Conservation (phyloP, 2,329 filamentous ascomycete species). For the Penicillium rolfsii region DNA sequence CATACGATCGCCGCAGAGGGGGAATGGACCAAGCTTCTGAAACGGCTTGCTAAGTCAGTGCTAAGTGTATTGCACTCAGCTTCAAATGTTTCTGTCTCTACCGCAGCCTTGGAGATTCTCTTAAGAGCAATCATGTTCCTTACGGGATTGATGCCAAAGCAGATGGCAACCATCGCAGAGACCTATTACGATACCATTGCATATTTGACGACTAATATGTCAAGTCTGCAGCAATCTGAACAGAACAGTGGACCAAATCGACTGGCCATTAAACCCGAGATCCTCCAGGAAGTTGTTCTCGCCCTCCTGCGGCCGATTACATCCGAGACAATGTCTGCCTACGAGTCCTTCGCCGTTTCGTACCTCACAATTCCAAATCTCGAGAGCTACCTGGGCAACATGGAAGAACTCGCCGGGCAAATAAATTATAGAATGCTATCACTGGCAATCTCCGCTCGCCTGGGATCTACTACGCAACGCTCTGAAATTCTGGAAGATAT, state of each 20-base stretch:
- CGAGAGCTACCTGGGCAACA: conserved; percentile 39
- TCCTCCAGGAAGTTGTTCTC: conserved; percentile 41
- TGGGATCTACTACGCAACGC: conserved; percentile 29
- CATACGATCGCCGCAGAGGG: conserved; percentile 44
- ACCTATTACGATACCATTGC: conserved; percentile 48
- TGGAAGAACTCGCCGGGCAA: conserved; percentile 50
- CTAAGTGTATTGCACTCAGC: conserved; percentile 39
- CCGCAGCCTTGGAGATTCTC: conserved; percentile 34
- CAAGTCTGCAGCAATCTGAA: conserved; percentile 15
- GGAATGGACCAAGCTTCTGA: conserved; percentile 47
- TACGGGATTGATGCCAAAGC: conserved; percentile 44
- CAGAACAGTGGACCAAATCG: not conserved
- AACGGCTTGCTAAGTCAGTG: conserved; percentile 43
- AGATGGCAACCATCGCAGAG: conserved; percentile 42
- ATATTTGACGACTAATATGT: conserved; percentile 37
- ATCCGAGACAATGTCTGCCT: conserved; percentile 49
- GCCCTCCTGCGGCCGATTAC: conserved; percentile 49
- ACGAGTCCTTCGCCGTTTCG: conserved; percentile 49
- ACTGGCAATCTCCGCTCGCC: conserved; percentile 41
- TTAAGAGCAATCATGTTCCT: conserved; percentile 43
- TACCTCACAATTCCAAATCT: conserved; percentile 54
- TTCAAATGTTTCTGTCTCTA: conserved; percentile 9
- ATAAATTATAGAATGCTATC: conserved; percentile 57
- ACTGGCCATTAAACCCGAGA: conserved; percentile 21
- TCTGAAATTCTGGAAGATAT: conserved; percentile 40